Evolutionary conservation across 1,284 basidiomycete species (phyloP).

Genomic region (Leccinum pachyderme): DNA sequence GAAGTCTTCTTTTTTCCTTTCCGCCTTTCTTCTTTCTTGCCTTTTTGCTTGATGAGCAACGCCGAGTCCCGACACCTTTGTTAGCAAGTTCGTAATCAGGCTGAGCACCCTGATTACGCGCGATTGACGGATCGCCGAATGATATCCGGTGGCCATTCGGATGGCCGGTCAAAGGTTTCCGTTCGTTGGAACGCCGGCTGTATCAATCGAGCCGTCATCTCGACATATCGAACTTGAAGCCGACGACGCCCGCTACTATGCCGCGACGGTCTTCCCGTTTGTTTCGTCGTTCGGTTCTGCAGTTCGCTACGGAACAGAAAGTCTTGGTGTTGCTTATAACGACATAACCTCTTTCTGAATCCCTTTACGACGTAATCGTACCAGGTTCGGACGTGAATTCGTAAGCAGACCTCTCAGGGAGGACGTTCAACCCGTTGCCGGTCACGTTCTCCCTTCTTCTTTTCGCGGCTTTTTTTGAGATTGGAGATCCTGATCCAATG

Average conservation of each 20-base stretch:
- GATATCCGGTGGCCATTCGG: not conserved
- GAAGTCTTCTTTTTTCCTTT: not conserved
- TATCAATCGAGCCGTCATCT: slow-evolving; percentile 15
- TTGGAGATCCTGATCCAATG: not conserved
- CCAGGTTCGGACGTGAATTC: not conserved
- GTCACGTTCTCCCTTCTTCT: not conserved
- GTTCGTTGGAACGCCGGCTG: not conserved
- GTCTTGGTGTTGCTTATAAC: not conserved
- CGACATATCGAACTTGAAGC: slow-evolving; percentile 1
- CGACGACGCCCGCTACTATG: not conserved
- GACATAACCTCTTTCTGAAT: not conserved
- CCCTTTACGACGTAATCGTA: not conserved
- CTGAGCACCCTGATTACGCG: slow-evolving; percentile 7
- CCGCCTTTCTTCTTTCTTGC: not conserved
- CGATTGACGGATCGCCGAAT: slow-evolving; percentile 10
- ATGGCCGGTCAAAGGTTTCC: not conserved
- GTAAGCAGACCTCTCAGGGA: not conserved
- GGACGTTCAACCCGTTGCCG: not conserved
- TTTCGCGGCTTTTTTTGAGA: not conserved
- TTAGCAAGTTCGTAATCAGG: not conserved
- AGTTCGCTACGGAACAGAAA: not conserved
- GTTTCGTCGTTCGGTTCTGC: not conserved
- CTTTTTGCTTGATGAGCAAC: not conserved
- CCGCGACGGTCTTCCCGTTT: not conserved
- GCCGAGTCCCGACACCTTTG: not conserved